These are phyloP conservation scores for Salvia splendens DNA, from an alignment of 257 asterid genomes.

Conservation along the genomic window DNA sequence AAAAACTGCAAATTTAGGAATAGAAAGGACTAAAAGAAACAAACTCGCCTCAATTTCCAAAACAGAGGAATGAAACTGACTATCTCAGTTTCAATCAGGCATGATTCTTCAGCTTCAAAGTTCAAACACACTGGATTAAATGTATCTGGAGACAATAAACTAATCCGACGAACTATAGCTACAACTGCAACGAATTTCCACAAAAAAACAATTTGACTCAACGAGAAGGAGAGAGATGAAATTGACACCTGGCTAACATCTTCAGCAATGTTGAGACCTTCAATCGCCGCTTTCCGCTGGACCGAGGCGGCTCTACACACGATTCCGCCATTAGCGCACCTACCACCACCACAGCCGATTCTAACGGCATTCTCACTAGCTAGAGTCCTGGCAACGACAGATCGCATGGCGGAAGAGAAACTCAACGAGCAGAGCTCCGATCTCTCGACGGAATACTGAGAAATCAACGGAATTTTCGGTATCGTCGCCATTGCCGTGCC, in stretches of 20 bases:
- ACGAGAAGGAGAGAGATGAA: not conserved
- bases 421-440: conserved; percentile 34
- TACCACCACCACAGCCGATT: not conserved
- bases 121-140: not conserved
- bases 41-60: not conserved
- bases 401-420: conserved; percentile 14
- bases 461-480: conserved; percentile 48
- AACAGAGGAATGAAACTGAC: too few relatives aligned
- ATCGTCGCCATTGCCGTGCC: conserved; percentile 41
- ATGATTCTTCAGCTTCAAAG: not conserved
- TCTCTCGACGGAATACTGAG: conserved; percentile 28
- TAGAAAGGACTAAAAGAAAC: too few relatives aligned
- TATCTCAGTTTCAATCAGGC: too few relatives aligned
- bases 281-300: conserved; percentile 43
- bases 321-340: conserved; percentile 28
- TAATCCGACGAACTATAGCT: not conserved
- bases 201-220: too few relatives aligned
- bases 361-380: not conserved
- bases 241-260: conserved; percentile 71
- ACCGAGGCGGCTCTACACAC: conserved; percentile 57
- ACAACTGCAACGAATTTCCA: too few relatives aligned
- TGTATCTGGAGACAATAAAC: not conserved
- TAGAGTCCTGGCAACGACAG: conserved; percentile 9
- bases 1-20: too few relatives aligned
- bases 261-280: conserved; percentile 79